phyloP scores from a whole-genome alignment of 2,329 filamentous ascomycete genomes.

The Calonectria montana region DNA sequence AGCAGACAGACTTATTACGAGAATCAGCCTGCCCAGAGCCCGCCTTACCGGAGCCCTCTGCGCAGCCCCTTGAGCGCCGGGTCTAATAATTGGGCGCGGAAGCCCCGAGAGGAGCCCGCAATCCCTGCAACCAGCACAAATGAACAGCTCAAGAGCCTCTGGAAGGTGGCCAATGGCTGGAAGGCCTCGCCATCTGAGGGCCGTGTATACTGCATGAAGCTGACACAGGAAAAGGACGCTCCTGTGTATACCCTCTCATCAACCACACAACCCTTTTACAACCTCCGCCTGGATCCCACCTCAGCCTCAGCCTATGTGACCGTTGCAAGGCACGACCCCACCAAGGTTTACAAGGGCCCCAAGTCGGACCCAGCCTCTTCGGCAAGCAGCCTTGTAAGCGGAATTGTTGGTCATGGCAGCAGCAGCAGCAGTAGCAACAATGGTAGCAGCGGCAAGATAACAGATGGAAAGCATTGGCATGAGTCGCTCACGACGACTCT shows the following conservation, averaged over 20 bases:
- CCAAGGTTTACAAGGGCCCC: slow-evolving; percentile 64
- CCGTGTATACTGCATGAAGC: slow-evolving; percentile 67
- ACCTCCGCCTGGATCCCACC: slow-evolving; percentile 71
- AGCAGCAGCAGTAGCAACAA: slow-evolving; percentile 34
- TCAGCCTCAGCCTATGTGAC: slow-evolving; percentile 72
- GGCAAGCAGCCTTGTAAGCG: slow-evolving; percentile 45
- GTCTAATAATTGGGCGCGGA: slow-evolving; percentile 41
- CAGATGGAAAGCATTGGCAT: slow-evolving; percentile 63
- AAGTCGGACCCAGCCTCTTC: slow-evolving; percentile 41
- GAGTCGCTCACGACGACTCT: slow-evolving; percentile 69
- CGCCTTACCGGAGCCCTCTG: slow-evolving; percentile 35
- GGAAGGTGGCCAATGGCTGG: slow-evolving; percentile 79
- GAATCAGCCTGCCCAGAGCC: slow-evolving; percentile 28
- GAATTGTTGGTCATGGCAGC: slow-evolving; percentile 43
- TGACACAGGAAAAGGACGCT: slow-evolving; percentile 67
- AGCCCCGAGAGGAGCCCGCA: slow-evolving; percentile 55
- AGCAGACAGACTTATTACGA: slow-evolving; percentile 71
- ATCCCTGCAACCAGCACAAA: slow-evolving; percentile 65
- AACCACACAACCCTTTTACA: slow-evolving; percentile 72
- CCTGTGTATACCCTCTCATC: slow-evolving; percentile 76
- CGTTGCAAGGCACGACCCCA: slow-evolving; percentile 70
- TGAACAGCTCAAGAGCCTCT: slow-evolving; percentile 72
- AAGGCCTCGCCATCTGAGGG: slow-evolving; percentile 70
- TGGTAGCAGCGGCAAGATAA: slow-evolving; percentile 41
- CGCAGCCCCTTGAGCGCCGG: slow-evolving; percentile 36